Evolutionary conservation across 768 basidiomycete species (phyloP).

Genomic region (Trametes sanguinea): DNA sequence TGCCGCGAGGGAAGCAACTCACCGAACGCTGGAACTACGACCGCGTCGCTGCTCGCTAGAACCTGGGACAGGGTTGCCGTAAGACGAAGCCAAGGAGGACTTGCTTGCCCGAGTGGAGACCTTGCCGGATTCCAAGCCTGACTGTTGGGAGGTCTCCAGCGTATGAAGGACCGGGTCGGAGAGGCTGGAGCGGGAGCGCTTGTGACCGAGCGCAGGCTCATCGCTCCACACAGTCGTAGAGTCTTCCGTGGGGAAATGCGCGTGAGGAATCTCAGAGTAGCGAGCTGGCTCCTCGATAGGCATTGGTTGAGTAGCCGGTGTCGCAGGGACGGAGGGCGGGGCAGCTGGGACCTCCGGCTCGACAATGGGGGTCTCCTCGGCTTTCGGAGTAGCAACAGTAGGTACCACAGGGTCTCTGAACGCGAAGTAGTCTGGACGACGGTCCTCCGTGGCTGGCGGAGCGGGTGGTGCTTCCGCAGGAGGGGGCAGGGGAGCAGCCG

Average conservation of each 20-base stretch:
- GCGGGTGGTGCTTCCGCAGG: constrained; percentile 1
- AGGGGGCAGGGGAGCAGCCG: background rate
- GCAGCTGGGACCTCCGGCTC: constrained; percentile 12
- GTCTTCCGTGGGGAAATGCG: constrained; percentile 25
- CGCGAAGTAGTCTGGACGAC: constrained; percentile 28
- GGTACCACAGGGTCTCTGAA: constrained; percentile 21
- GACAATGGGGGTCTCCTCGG: background rate
- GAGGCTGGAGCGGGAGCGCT: constrained; percentile 18
- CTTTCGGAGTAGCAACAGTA: constrained; percentile 13
- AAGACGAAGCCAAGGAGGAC: constrained; percentile 32
- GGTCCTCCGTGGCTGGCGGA: constrained; percentile 14
- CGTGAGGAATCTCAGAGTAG: constrained; percentile 16
- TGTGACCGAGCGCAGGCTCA: constrained; percentile 15
- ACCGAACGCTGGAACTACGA: constrained; percentile 33
- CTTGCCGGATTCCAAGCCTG: constrained; percentile 2
- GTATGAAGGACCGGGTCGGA: constrained; percentile 10
- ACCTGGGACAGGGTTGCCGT: constrained; percentile 25
- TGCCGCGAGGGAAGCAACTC: background rate
- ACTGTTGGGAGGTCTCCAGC: constrained; percentile 1
- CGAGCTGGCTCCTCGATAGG: constrained; percentile 22
- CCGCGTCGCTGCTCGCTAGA: constrained; percentile 26
- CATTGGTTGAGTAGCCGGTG: constrained; percentile 24
- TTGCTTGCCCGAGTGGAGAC: constrained; percentile 27
- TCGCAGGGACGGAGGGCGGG: constrained; percentile 1
- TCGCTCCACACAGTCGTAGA: constrained; percentile 30